phyloP scores from a whole-genome alignment of 2,329 filamentous ascomycete genomes.

The Pyrenochaeta sp. region DNA sequence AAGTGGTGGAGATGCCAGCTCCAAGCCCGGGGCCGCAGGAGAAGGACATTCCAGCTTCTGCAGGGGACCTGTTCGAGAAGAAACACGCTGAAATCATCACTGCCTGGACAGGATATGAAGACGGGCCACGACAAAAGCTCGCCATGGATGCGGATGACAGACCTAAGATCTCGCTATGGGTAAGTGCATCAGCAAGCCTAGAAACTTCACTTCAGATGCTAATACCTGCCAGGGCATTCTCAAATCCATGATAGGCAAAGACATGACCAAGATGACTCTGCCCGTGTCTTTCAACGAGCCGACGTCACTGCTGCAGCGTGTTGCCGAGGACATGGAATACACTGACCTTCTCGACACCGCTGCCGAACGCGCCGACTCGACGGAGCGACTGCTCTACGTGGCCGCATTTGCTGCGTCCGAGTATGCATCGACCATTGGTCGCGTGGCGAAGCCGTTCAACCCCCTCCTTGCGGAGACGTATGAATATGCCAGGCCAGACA shows the following conservation, averaged over 20 bases:
- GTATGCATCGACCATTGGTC: conserved; percentile 95
- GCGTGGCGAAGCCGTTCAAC: conserved; percentile 98
- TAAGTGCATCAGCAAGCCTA: conserved; percentile 51
- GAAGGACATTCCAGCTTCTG: conserved; percentile 33
- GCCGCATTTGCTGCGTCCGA: conserved; percentile 95
- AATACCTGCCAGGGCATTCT: conserved; percentile 75
- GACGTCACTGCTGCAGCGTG: conserved; percentile 91
- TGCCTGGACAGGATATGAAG: conserved; percentile 91
- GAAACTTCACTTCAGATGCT: conserved; percentile 24
- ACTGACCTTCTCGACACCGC: conserved; percentile 90
- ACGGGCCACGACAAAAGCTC: conserved; percentile 78
- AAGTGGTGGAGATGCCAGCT: conserved; percentile 73
- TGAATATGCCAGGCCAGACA: conserved; percentile 94
- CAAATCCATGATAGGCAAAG: conserved; percentile 99
- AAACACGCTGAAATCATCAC: conserved; percentile 72
- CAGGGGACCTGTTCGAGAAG: conserved; percentile 58
- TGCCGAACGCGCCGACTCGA: conserved; percentile 83
- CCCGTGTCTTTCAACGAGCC: conserved; percentile 99
- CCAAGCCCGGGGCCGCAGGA: conserved; percentile 51
- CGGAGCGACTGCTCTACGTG: conserved; percentile 92
- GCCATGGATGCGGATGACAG: conserved; percentile 92
- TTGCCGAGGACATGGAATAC: conserved; percentile 98
- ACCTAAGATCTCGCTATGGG: conserved; percentile 95
- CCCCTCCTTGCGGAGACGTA: conserved; percentile 95
- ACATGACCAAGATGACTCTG: conserved; percentile 99